Base-by-base conservation (phyloP, 148 eudicot genomes). In the Beta vulgaris region DNA sequence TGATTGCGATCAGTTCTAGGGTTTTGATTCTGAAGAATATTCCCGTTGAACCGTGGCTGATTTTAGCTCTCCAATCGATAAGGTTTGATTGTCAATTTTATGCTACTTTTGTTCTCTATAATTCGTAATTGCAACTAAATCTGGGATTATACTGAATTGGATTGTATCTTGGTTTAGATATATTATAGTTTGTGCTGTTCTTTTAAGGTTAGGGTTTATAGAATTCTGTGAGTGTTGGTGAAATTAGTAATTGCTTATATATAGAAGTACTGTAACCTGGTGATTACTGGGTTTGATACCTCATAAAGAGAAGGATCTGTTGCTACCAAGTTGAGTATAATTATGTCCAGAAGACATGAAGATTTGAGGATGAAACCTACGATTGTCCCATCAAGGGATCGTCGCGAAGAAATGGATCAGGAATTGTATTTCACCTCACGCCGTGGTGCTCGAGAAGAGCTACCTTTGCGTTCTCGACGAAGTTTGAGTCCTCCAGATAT, bases 401-500 rank as follows among this genome's bases (percentile, higher is more conserved):
- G 73, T 34, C 60, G 54, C 14, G 26, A 36, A 11, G 74, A 68
- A 15, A 21, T 62, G 35, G 71, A 62, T 68, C 75, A 60, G 62
- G 74, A 74, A 16, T 16, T 71, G 26, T 79, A 69, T 61, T 46
- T 72, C 25, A 25, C 72, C 31, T 48, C 70, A 60, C 71, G 74
- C 31, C 62, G 62, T 58, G 75, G 76, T 35, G 48, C 31, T 9
- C 31, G 53, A 32, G 79, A 69, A 21, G 35, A 68, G 36, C 59
- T 64, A 9, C 51, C 75, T 21, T 43, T 73, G 19, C 64, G 70
- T 10, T 26, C 73, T 7, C 4, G 82, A 74, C 76, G 69, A 51
- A 79, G 78, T 69, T 61, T 69, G 62, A 79, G 82, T 69, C 82
- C 82, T 61, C 68, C 44, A 48, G 37, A 58, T 19, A 43, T 7